phyloP scores from a whole-genome alignment of 208 protist genomes.

The Leishmania martiniquensis region DNA sequence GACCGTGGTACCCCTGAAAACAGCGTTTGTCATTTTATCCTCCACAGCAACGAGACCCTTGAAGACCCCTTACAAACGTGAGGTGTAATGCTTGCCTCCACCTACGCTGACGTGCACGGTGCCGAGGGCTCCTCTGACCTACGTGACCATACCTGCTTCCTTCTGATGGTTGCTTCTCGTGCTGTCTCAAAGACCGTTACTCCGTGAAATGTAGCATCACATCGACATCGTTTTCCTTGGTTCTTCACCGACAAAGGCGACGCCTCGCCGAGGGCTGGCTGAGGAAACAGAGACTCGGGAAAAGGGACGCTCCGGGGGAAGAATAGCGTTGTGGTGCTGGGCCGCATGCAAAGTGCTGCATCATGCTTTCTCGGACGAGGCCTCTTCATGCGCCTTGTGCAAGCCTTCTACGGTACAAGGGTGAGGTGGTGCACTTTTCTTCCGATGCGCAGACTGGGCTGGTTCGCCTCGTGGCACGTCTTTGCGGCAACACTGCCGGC shows the following conservation, averaged over 20 bases:
- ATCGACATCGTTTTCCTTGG: background rate
- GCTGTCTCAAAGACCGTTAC: no score
- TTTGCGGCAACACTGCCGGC: background rate
- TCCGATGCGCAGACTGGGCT: constrained; percentile 25
- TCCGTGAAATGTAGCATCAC: background rate
- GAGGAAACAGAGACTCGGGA: background rate
- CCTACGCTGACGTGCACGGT: background rate
- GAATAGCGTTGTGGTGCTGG: background rate
- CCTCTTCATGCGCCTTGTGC: background rate
- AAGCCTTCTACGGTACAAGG: constrained; percentile 15
- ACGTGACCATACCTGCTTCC: background rate
- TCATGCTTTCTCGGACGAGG: background rate
- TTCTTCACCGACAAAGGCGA: background rate
- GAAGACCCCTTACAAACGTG: background rate
- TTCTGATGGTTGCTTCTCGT: background rate
- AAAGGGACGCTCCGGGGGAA: background rate
- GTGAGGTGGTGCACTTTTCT: constrained; percentile 17
- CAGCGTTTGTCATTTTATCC: background rate
- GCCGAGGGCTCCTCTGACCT: background rate
- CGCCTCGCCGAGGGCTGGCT: background rate
- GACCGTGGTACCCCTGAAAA: background rate
- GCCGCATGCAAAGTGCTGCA: background rate
- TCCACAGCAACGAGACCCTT: background rate
- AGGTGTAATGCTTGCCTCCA: background rate
- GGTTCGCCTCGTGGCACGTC: constrained; percentile 9